phyloP scores from a whole-genome alignment of 2,329 filamentous ascomycete species.

The Davidsoniella virescens region DNA sequence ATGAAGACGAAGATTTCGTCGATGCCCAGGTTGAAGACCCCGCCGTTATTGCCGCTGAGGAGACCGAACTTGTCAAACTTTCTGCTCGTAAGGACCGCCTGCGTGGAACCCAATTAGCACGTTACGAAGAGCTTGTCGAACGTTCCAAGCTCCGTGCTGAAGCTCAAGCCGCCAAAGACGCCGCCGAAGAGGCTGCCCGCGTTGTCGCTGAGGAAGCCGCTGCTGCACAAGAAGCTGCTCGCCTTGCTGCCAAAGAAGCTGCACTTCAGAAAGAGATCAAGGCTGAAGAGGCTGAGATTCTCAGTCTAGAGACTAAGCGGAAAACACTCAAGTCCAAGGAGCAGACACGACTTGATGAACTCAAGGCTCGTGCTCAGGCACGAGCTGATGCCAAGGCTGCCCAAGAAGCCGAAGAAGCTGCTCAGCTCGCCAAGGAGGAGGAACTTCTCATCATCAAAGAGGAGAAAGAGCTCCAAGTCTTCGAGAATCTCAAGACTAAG shows the following conservation, averaged over 20 bases:
- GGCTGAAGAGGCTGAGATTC: constrained; percentile 7
- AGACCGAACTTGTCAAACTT: constrained; percentile 22
- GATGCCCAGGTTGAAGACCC: constrained; percentile 11
- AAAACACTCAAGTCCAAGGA: background rate
- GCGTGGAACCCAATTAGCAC: background rate
- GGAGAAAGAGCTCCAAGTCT: constrained; percentile 8
- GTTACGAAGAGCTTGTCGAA: constrained; percentile 5
- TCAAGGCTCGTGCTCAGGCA: constrained; percentile 17
- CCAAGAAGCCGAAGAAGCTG: constrained; percentile 19
- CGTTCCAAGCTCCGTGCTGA: constrained; percentile 4
- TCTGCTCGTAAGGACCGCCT: constrained; percentile 17
- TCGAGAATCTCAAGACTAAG: constrained; percentile 1
- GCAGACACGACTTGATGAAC: constrained; percentile 13
- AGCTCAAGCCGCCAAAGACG: constrained; percentile 17
- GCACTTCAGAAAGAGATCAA: background rate
- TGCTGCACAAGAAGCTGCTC: constrained; percentile 18
- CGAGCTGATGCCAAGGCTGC: constrained; percentile 3
- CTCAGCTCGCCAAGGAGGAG: background rate
- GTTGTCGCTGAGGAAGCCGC: constrained; percentile 19
- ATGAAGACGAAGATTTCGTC: constrained; percentile 1
- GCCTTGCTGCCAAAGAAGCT: constrained; percentile 16
- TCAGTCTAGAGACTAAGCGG: constrained; percentile 6
- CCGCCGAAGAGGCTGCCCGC: constrained; percentile 20
- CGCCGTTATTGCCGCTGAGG: constrained; percentile 18
- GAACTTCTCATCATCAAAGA: constrained; percentile 5